A percentile compares a stretch with the other conserved stretches of the same genome.
Conservation (phyloP, 2,329 filamentous ascomycete species). For the Nothomitra cinnamomea region DNA sequence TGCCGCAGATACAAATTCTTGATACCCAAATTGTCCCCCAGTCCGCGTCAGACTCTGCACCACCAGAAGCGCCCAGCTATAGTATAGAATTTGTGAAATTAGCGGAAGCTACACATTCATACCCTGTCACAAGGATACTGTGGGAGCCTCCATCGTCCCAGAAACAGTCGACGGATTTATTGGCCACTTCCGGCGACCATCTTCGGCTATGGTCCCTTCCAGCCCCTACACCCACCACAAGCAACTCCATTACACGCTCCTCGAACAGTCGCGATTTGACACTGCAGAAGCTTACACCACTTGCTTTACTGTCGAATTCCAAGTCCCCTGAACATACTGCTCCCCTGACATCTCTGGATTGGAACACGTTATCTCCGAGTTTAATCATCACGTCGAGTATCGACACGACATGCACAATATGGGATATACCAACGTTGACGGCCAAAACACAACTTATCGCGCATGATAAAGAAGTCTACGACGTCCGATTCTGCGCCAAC, state of each 20-base stretch:
- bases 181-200: conserved; percentile 91
- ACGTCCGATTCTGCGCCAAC: conserved; percentile 93
- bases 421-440: conserved; percentile 95
- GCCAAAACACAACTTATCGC: conserved; percentile 97
- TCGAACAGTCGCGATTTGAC: conserved; percentile 41
- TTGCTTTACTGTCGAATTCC: conserved; percentile 88
- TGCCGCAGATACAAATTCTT: conserved; percentile 76
- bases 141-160: conserved; percentile 94
- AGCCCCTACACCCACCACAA: conserved; percentile 26
- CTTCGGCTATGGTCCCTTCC: conserved; percentile 87
- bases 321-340: conserved; percentile 98
- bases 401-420: conserved; percentile 97
- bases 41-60: conserved; percentile 46
- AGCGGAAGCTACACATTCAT: conserved; percentile 93
- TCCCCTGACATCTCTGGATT: conserved; percentile 87
- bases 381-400: conserved; percentile 98
- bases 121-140: conserved; percentile 83
- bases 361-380: conserved; percentile 94
- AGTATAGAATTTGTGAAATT: conserved; percentile 82
- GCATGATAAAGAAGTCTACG: conserved; percentile 97
- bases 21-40: conserved; percentile 67
- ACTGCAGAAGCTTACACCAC: conserved; percentile 71
- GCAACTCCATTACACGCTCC: conserved; percentile 51
- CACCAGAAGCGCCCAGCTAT: conserved; percentile 53
- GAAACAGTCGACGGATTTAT: conserved; percentile 85